Conservation (phyloP, 495 filamentous ascomycete genomes). For the Penicillium bialowiezense region DNA sequence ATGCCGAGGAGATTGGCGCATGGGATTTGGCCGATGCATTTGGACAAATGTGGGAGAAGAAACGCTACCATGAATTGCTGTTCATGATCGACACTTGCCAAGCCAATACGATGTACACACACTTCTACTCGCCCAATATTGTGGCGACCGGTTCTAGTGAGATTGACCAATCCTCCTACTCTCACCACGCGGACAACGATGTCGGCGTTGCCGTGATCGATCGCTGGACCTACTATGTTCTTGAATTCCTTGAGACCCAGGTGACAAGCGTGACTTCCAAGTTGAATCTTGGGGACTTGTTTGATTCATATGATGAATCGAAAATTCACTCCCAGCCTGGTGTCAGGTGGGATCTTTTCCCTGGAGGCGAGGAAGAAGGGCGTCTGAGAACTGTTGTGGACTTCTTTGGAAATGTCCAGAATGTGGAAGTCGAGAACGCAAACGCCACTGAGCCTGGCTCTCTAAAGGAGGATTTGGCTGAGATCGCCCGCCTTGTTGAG, state of each 20-base stretch:
- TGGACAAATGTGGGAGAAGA: conserved; percentile 99
- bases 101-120: conserved; percentile 97
- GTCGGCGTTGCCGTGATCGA: conserved; percentile 98
- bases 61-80: conserved; percentile 88
- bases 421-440: conserved; percentile 80
- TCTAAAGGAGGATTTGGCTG: conserved; percentile 72
- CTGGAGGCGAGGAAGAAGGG: conserved; percentile 70
- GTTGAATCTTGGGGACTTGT: conserved; percentile 85
- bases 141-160: conserved; percentile 92
- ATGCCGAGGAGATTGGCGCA: conserved; percentile 93
- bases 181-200: conserved; percentile 96
- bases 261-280: conserved; percentile 80
- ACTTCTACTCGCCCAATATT: conserved; percentile 96
- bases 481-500: conserved; percentile 58
- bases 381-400: conserved; percentile 81
- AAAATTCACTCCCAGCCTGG: conserved; percentile 93
- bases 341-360: conserved; percentile 91
- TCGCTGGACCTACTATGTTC: conserved; percentile 96
- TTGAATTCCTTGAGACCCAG: conserved; percentile 92
- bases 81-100: conserved; percentile 99
- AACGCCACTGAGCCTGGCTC: conserved; percentile 50
- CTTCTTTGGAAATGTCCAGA: conserved; percentile 98
- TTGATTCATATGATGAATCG: conserved; percentile 89
- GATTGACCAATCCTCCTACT: conserved; percentile 91
- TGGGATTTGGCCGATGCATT: conserved; percentile 97